Evolutionary conservation across 2,329 filamentous ascomycete species (phyloP), one percentile per base, ranked within the genome.

Genomic region (Trichophyton mentagrophytes): DNA sequence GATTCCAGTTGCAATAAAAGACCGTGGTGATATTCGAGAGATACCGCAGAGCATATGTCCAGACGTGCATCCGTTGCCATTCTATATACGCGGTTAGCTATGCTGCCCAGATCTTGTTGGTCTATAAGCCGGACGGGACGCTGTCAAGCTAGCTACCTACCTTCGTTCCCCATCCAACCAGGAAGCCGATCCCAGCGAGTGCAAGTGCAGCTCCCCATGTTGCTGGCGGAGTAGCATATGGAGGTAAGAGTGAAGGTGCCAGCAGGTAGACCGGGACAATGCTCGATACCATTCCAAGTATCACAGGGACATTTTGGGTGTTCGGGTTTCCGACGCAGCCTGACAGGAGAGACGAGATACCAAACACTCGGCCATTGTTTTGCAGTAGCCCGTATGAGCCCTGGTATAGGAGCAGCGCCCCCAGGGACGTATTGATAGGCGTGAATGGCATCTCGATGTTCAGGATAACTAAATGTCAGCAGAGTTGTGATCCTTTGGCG

Each of bases 31-130:
- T 27, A 79, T 70, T 46, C 78, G 74, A 3, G 78, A 74, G 3
- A 82, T 66, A 1, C 80, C 80, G 63, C 79, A 81, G 36, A 82
- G 76, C 77, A 82, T 80, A 65, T 82, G 79, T 58, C 79, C 79
- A 1, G 79, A 81, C 8, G 79, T 81, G 65, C 80, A 82, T 17
- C 80, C 79, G 60, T 75, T 73, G 57, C 72, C 74, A 64, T 74
- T 74, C 76, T 78, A 61, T 22, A 30, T 44, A 25, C 58, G 20
- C 25, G n/a, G 46, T 44, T 44, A 9, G 15, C 51, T 27, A 61
- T 49, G 57, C 53, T 57, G 44, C 15, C 44, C 49, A 47, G 57
- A 44, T 58, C 51, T 40, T 60, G 9, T 13, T 20, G 8, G n/a
- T 25, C 9, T 22, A 15, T 38, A 30, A n/a, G 25, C 13, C 17